These are phyloP conservation scores for Geosmithia putterillii DNA, from an alignment of 2,329 filamentous ascomycete genomes.

Conservation along the genomic window DNA sequence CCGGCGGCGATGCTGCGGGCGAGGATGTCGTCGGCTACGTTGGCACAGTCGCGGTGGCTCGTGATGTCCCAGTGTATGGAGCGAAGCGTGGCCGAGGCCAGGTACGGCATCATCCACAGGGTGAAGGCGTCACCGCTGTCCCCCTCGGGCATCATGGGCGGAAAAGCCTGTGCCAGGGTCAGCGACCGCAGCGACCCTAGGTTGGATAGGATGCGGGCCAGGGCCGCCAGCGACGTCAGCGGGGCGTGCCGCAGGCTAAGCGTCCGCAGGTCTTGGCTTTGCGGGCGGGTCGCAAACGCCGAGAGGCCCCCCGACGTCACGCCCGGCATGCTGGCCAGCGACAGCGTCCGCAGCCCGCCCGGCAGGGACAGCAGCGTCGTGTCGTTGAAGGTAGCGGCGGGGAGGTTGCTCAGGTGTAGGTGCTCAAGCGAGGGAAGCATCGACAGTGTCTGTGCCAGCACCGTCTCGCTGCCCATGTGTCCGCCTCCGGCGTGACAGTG, in stretches of 20 bases:
- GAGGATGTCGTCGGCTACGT: conserved; percentile 47
- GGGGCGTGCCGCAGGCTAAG: conserved; percentile 45
- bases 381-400: conserved; percentile 44
- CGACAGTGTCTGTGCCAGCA: conserved; percentile 37
- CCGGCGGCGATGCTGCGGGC: conserved; percentile 47
- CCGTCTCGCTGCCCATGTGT: conserved; percentile 36
- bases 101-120: conserved; percentile 52
- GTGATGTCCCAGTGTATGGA: conserved; percentile 55
- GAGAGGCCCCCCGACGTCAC: conserved; percentile 44
- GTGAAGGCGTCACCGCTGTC: conserved; percentile 39
- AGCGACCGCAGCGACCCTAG: conserved; percentile 35
- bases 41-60: conserved; percentile 27
- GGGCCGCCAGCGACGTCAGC: conserved; percentile 40
- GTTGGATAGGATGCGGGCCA: conserved; percentile 48
- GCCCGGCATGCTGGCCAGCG: conserved; percentile 42
- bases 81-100: conserved; percentile 40
- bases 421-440: conserved; percentile 41
- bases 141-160: conserved; percentile 42
- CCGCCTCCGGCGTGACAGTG: conserved; percentile 45
- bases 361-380: conserved; percentile 41
- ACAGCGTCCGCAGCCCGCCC: conserved; percentile 38
- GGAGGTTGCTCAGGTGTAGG: conserved; percentile 46
- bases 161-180: conserved; percentile 39
- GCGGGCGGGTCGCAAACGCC: conserved; percentile 37
- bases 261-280: conserved; percentile 29